Evolutionary conservation across 768 basidiomycete genomes (phyloP).

Genomic region (Gloeopeniophorella convolvens): DNA sequence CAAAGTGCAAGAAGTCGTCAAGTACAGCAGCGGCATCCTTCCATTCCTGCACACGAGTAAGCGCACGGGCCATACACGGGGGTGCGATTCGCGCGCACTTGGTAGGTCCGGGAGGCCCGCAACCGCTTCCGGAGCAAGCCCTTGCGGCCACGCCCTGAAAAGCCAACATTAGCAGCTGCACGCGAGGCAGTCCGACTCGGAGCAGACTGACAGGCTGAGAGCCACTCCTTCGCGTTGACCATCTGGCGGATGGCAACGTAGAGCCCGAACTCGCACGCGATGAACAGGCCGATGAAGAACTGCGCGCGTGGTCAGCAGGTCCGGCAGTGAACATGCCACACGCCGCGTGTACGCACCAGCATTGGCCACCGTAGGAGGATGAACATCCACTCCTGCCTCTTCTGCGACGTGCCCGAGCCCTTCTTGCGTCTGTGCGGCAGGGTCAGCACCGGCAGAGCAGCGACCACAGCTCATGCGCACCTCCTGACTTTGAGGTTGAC

Average conservation of each 20-base stretch:
- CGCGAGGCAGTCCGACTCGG: not conserved
- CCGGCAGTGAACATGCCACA: not conserved
- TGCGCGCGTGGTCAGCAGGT: conserved; percentile 27
- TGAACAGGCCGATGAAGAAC: conserved; percentile 80
- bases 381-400: conserved; percentile 67
- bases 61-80: not conserved
- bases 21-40: conserved; percentile 69
- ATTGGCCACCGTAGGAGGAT: conserved; percentile 83
- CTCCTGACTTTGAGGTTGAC: conserved; percentile 78
- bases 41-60: conserved; percentile 60
- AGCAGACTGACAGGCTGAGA: conserved; percentile 66
- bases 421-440: conserved; percentile 31
- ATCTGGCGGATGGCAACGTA: conserved; percentile 87
- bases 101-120: conserved; percentile 66
- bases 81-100: conserved; percentile 38
- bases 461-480: conserved; percentile 33
- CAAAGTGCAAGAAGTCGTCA: conserved; percentile 78
- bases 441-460: not conserved
- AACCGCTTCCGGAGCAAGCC: conserved; percentile 70
- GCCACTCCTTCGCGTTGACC: conserved; percentile 92
- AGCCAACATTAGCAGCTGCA: not conserved
- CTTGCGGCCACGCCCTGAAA: conserved; percentile 77
- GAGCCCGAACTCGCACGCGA: conserved; percentile 74
- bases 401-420: conserved; percentile 28
- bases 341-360: conserved; percentile 42